phyloP scores from a whole-genome alignment of 805 yeast species.

The Vanderwaltozyma verrucispora region DNA sequence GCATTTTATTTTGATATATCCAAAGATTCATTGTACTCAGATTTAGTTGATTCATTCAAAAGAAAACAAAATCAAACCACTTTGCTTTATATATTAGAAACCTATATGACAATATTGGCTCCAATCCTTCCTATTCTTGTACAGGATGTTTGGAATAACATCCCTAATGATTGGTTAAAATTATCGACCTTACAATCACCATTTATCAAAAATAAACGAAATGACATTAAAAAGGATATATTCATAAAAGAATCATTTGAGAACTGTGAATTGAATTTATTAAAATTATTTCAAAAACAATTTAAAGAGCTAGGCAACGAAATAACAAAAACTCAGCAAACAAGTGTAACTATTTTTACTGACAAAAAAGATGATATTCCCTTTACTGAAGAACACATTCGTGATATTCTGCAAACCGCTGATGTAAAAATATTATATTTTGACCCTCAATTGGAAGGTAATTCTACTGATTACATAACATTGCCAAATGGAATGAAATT shows the following conservation, averaged over 20 bases:
- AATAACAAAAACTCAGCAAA: conserved; percentile 17
- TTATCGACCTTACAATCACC: not conserved
- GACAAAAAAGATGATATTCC: conserved; percentile 3
- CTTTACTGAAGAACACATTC: conserved; percentile 34
- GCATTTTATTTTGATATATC: conserved; percentile 78
- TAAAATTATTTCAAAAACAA: conserved; percentile 12
- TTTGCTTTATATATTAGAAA: conserved; percentile 44
- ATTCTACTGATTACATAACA: not conserved
- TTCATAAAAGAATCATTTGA: conserved; percentile 7
- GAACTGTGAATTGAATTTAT: conserved; percentile 10
- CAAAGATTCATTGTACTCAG: conserved; percentile 81
- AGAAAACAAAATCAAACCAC: conserved; percentile 49
- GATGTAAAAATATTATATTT: conserved; percentile 33
- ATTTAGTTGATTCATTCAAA: conserved; percentile 32
- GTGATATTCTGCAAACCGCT: conserved; percentile 57
- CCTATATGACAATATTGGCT: conserved; percentile 56
- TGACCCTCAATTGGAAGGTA: conserved; percentile 4
- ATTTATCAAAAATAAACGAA: conserved; percentile 7
- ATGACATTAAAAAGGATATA: conserved; percentile 2
- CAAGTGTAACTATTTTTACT: conserved; percentile 23
- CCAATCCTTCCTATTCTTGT: conserved; percentile 79
- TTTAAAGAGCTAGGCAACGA: conserved; percentile 12
- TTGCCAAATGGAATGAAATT: conserved; percentile 20
- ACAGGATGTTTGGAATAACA: conserved; percentile 77
- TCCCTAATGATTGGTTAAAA: conserved; percentile 29